Percentiles rank a stretch among this genome's conserved stretches.
These are phyloP conservation scores for Phialocephala sp. DNA, from an alignment of 2,329 filamentous ascomycete species.

Conservation along the genomic window DNA sequence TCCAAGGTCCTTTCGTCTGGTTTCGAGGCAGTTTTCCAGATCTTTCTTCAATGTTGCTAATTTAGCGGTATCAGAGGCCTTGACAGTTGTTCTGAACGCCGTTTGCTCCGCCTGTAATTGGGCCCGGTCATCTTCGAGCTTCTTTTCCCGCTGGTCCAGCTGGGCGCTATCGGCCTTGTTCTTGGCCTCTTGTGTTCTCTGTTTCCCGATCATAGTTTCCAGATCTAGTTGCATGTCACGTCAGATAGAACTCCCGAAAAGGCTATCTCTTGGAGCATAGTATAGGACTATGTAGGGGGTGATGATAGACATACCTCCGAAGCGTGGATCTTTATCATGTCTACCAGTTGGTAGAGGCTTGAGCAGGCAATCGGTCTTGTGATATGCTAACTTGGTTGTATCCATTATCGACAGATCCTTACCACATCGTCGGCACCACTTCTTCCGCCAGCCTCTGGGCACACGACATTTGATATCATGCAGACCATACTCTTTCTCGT, in stretches of 20 bases:
- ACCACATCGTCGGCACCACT: conserved; percentile 21
- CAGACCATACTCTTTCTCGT: neutral
- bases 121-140: neutral
- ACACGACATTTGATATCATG: conserved; percentile 1
- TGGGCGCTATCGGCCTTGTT: neutral
- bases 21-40: neutral
- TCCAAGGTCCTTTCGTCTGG: neutral
- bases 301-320: neutral
- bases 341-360: neutral
- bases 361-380: conserved; percentile 16
- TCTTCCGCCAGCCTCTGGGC: conserved; percentile 11
- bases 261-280: neutral
- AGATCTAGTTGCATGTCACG: neutral
- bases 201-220: neutral
- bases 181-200: neutral
- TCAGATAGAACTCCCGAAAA: neutral
- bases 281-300: neutral
- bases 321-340: neutral
- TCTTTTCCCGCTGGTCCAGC: neutral
- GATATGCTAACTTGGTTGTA: neutral
- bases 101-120: neutral
- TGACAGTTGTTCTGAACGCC: neutral
- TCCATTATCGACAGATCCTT: conserved; percentile 11
- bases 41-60: neutral
- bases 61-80: neutral